Percentiles rank a stretch among this genome's conserved stretches.
Conservation (phyloP, 2,329 filamentous ascomycete genomes). For the Phoma sp. region DNA sequence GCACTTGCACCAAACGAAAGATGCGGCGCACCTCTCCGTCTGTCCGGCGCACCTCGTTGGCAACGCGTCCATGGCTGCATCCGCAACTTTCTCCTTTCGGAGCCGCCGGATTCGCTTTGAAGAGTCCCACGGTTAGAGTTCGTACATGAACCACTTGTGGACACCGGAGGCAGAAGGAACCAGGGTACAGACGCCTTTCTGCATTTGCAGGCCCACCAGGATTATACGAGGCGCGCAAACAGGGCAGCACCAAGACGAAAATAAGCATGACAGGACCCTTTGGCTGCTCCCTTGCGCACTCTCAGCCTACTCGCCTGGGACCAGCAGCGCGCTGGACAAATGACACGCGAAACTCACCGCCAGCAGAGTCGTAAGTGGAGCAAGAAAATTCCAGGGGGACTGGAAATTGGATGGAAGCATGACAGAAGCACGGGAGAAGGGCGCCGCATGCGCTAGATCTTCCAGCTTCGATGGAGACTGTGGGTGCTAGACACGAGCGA, state of each 20-base stretch:
- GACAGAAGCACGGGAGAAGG: conserved; percentile 51
- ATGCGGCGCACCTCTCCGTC: conserved; percentile 7
- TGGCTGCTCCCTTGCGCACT: conserved; percentile 26
- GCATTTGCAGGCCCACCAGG: conserved; percentile 28
- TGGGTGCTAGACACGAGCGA: conserved; percentile 28
- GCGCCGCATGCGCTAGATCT: conserved; percentile 37
- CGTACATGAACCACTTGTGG: conserved; percentile 24
- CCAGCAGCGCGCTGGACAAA: conserved; percentile 21
- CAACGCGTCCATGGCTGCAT: conserved; percentile 21
- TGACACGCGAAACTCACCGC: conserved; percentile 38
- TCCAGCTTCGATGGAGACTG: conserved; percentile 25
- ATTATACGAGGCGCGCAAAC: conserved; percentile 40
- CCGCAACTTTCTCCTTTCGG: conserved; percentile 27
- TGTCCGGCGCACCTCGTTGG: conserved; percentile 15
- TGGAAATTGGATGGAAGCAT: conserved; percentile 46
- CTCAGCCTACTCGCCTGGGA: conserved; percentile 27
- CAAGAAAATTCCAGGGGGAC: conserved; percentile 32
- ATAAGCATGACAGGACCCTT: conserved; percentile 39
- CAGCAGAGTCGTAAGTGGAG: conserved; percentile 29
- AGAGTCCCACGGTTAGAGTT: conserved; percentile 16
- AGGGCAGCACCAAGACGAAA: conserved; percentile 38
- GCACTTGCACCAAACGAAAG: conserved; percentile 13
- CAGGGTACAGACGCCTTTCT: conserved; percentile 24
- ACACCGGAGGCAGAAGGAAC: conserved; percentile 24
- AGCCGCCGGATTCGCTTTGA: conserved; percentile 21